Percentiles rank a stretch among this genome's conserved stretches.
phyloP scores from a whole-genome alignment of 768 basidiomycete genomes.

The Russula abietina region DNA sequence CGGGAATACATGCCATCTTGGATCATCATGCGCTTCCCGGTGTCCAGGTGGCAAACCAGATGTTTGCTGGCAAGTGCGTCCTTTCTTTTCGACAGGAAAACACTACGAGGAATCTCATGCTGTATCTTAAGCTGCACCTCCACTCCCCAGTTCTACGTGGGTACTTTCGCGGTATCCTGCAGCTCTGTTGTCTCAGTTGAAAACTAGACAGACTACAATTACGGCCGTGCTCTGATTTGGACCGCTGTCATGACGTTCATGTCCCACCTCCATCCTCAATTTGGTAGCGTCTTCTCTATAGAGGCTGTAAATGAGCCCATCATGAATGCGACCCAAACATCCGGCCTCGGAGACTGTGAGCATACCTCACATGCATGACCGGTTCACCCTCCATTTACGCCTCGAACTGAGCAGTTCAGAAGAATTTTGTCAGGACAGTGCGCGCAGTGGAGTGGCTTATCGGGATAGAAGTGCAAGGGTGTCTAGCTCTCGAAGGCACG shows the following conservation, averaged over 20 bases:
- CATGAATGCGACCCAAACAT: constrained; percentile 62
- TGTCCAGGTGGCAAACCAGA: constrained; percentile 52
- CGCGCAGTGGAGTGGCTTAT: constrained; percentile 20
- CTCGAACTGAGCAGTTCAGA: constrained; percentile 1
- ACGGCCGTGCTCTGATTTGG: constrained; percentile 75
- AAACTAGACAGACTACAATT: constrained; percentile 59
- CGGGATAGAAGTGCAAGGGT: constrained; percentile 5
- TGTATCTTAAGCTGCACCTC: constrained; percentile 48
- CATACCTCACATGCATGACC: neutral
- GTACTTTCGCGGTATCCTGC: constrained; percentile 19
- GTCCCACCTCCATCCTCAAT: constrained; percentile 62
- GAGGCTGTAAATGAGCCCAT: constrained; percentile 77
- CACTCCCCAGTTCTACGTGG: constrained; percentile 68
- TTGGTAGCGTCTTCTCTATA: constrained; percentile 59
- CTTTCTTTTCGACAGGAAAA: neutral
- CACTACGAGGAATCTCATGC: neutral
- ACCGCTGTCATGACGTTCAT: constrained; percentile 72
- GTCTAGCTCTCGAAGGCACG: neutral
- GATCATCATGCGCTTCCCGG: constrained; percentile 71
- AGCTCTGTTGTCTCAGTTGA: constrained; percentile 6
- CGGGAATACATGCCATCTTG: constrained; percentile 64
- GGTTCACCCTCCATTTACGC: neutral
- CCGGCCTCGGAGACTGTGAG: constrained; percentile 65
- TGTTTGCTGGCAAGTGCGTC: constrained; percentile 62
- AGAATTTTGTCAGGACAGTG: neutral